phyloP scores from a whole-genome alignment of 2,329 filamentous ascomycete species.

The Onygenales sp. region DNA sequence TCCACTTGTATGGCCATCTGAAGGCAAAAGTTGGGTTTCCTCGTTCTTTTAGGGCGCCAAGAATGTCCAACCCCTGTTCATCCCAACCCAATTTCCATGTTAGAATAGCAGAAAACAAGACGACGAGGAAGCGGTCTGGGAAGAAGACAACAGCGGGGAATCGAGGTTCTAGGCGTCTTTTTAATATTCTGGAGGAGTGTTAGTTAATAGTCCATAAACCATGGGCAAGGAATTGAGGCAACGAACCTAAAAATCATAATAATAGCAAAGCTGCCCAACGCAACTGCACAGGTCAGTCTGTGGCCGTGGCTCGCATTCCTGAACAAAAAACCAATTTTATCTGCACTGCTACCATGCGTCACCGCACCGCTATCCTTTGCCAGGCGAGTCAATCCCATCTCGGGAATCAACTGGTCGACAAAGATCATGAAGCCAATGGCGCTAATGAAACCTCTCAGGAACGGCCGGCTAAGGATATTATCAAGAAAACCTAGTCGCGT shows the following conservation, averaged over 20 bases:
- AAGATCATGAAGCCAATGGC: slow-evolving; percentile 95
- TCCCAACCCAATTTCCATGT: slow-evolving; percentile 73
- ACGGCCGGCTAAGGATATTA: slow-evolving; percentile 85
- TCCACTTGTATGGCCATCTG: slow-evolving; percentile 71
- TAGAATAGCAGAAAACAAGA: slow-evolving; percentile 72
- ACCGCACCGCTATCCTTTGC: slow-evolving; percentile 56
- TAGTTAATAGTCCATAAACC: not conserved
- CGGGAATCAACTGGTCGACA: slow-evolving; percentile 86
- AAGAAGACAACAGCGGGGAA: slow-evolving; percentile 77
- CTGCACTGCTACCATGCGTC: slow-evolving; percentile 73
- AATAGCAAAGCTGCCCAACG: slow-evolving; percentile 68
- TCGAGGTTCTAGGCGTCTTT: slow-evolving; percentile 67
- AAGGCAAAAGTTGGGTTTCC: slow-evolving; percentile 67
- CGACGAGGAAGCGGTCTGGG: slow-evolving; percentile 83
- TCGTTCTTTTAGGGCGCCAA: slow-evolving; percentile 69
- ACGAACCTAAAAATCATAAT: slow-evolving; percentile 82
- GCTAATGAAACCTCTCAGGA: slow-evolving; percentile 90
- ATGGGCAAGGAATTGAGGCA: not conserved
- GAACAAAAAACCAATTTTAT: slow-evolving; percentile 75
- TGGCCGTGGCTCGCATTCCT: slow-evolving; percentile 58
- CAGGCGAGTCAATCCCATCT: slow-evolving; percentile 63
- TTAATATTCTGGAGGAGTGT: slow-evolving; percentile 54
- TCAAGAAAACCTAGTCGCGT: slow-evolving; percentile 86
- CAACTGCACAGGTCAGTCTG: slow-evolving; percentile 64
- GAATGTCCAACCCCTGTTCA: slow-evolving; percentile 65